Evolutionary conservation across 306 rosid species (phyloP).

Genomic region (Cucumis sativus): Cucumber_9930_V3 NC_026660.2:9233501-9234000

Average conservation of each 20-base stretch:
- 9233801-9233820: conserved; percentile 93
- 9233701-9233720: not conserved
- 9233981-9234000: not conserved
- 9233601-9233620: not conserved
- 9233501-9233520: too few species aligned
- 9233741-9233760: conserved; percentile 98
- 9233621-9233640: not conserved
- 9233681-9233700: not conserved
- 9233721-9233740: conserved; percentile 65
- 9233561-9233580: not conserved
- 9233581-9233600: not conserved
- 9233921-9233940: not conserved
- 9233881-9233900: conserved; percentile 9
- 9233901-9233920: not conserved
- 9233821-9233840: conserved; percentile 98
- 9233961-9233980: not conserved
- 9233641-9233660: not conserved
- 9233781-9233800: conserved; percentile 96
- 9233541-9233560: not conserved
- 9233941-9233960: not conserved
- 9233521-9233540: not conserved
- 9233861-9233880: conserved; percentile 39
- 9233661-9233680: not conserved
- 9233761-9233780: conserved; percentile 97
- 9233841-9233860: conserved; percentile 94